These are phyloP conservation scores for Penicillium verrucosum DNA, from an alignment of 2,329 filamentous ascomycete genomes.

Conservation along the genomic window DNA sequence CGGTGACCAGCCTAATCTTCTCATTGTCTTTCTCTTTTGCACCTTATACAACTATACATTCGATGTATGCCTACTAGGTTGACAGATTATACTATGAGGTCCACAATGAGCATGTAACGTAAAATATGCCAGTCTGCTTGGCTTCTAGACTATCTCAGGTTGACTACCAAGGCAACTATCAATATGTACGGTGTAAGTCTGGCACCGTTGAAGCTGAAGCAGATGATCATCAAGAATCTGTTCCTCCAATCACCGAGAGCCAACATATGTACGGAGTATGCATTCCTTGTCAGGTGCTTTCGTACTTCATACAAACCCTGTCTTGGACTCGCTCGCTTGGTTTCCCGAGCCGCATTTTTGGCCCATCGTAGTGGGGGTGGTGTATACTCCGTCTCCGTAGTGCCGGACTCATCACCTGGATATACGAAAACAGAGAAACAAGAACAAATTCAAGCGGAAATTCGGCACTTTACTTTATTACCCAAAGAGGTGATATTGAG, in stretches of 20 bases:
- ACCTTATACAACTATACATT: too few species aligned
- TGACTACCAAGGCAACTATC: neutral
- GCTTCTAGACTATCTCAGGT: neutral
- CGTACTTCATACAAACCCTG: slow-evolving; percentile 11
- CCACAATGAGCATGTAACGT: too few species aligned
- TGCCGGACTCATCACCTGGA: neutral
- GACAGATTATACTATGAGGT: neutral
- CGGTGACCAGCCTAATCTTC: neutral
- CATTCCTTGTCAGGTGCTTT: slow-evolving; percentile 2
- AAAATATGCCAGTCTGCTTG: too few species aligned
- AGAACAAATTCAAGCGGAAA: neutral
- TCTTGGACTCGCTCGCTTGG: slow-evolving; percentile 17
- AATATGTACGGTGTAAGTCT: neutral
- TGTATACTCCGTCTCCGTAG: too few species aligned
- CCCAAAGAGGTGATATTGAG: slow-evolving; percentile 1
- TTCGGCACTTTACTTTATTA: neutral
- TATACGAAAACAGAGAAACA: neutral
- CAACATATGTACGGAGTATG: neutral
- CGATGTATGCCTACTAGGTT: neutral
- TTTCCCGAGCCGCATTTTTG: slow-evolving; percentile 20
- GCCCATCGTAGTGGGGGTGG: neutral
- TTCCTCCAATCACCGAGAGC: neutral
- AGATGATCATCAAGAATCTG: neutral
- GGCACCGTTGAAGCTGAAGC: neutral
- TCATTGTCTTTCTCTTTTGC: neutral